Evolutionary conservation across 2,329 filamentous ascomycete species (phyloP), one percentile per base, ranked within the genome.

Genomic region (Fusarium armeniacum): DNA sequence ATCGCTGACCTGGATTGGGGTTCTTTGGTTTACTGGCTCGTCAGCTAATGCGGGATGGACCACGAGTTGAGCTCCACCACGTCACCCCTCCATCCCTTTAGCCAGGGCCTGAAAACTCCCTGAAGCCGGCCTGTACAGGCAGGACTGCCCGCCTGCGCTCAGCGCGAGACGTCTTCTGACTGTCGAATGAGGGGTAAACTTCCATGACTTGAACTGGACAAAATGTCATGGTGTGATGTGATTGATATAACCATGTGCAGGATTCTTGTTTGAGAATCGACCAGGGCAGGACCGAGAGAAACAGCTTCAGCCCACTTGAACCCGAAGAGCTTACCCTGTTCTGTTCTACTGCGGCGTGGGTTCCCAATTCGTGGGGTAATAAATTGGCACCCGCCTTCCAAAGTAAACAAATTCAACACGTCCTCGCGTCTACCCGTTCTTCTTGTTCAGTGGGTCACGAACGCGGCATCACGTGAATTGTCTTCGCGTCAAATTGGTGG

Each of bases 41-140:
- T 71, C 73, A 75, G 73, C 60, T 64, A 74, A 75, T 69, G 67
- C 54, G 73, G 73, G 61, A 72, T 74, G 64, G 73, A 49, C 62
- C 53, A 68, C 46, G 47, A 52, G 41, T 70, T 62, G 43, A 55
- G 62, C 72, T 74, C 73, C 73, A 75, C 73, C 58, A 62, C 72
- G 62, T 67, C 72, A 73, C 70, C 72, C 67, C 61, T 62, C 69
- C 40, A 67, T 52, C 49, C 49, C 49, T 52, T 32, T 63, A 49
- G 36, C 49, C 50, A 61, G 22, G 60, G 56, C 44, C 62, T 63
- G 46, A 41, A 46, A 41, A 65, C 28, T 65, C 72, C 58, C 57
- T 63, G 60, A 16, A 63, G 30, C 41, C 28, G 43, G 64, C 50
- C 66, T 10, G 28, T 30, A 30, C 10, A 30, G 28, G n/a, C n/a